Conservation (phyloP, 139 green algal genomes). For the Tetraselmis chui region DNA sequence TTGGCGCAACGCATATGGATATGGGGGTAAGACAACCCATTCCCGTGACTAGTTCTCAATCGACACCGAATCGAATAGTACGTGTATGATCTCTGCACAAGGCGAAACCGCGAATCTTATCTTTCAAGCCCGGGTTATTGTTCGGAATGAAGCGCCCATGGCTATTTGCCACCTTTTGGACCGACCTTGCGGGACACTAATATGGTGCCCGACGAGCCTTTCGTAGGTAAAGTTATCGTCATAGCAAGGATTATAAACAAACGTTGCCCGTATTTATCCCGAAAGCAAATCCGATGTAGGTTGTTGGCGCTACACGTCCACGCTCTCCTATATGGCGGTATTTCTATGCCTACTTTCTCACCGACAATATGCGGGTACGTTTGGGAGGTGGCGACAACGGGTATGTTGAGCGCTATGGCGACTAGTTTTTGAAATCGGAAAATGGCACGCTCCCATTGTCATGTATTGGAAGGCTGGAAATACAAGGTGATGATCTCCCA, state of each 20-base stretch:
- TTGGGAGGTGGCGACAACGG: neutral
- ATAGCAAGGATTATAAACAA: neutral
- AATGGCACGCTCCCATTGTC: neutral
- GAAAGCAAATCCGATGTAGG: neutral
- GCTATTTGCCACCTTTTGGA: neutral
- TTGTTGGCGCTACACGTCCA: neutral
- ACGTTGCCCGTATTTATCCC: neutral
- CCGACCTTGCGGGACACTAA: neutral
- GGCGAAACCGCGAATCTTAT: neutral
- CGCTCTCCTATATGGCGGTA: neutral
- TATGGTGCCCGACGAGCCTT: neutral
- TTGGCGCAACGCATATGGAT: neutral
- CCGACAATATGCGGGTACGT: neutral
- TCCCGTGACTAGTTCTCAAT: neutral
- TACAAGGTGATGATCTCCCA: neutral
- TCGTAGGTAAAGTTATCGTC: neutral
- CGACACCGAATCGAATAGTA: neutral
- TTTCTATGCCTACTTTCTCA: neutral
- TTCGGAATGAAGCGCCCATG: neutral
- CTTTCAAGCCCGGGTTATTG: neutral
- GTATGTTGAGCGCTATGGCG: neutral
- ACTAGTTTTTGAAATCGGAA: neutral
- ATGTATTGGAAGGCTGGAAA: too few relatives aligned
- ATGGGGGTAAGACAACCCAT: neutral
- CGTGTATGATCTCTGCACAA: neutral